phyloP scores from a whole-genome alignment of 225 moss, liverwort and hornwort species.

The Thuidium tamariscinum region DNA sequence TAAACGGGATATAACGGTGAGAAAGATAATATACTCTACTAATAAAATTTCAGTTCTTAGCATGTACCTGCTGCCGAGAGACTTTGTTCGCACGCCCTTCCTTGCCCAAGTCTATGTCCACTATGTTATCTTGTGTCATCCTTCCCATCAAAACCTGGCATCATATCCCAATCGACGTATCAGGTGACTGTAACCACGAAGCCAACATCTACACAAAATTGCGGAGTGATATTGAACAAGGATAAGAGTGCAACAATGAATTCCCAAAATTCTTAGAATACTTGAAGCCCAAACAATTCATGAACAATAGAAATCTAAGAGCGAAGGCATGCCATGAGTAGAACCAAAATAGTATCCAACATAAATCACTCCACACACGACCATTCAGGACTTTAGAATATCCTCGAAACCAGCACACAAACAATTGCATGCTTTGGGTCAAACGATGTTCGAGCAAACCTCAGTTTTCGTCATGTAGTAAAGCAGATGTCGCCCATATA shows the following conservation, averaged over 20 bases:
- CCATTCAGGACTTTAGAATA: background rate
- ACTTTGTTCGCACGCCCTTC: conserved; percentile 99
- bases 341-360: background rate
- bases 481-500: conserved; percentile 74
- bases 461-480: conserved; percentile 77
- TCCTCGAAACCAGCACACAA: background rate
- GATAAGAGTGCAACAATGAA: background rate
- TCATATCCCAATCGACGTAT: background rate
- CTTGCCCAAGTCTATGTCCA: conserved; percentile 86
- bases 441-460: conserved; percentile 16
- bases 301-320: background rate
- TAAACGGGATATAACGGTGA: background rate
- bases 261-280: background rate
- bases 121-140: conserved; percentile 78
- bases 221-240: background rate
- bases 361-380: background rate
- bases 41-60: background rate
- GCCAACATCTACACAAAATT: background rate
- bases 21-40: background rate
- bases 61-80: conserved; percentile 85
- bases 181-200: background rate
- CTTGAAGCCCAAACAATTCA: background rate
- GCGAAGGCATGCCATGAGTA: background rate
- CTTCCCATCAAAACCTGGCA: conserved; percentile 83
- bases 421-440: background rate